Evolutionary conservation across 163 green algal genomes (phyloP), one percentile per base, ranked within the genome.

Genomic region (Scenedesmus sp.): DNA sequence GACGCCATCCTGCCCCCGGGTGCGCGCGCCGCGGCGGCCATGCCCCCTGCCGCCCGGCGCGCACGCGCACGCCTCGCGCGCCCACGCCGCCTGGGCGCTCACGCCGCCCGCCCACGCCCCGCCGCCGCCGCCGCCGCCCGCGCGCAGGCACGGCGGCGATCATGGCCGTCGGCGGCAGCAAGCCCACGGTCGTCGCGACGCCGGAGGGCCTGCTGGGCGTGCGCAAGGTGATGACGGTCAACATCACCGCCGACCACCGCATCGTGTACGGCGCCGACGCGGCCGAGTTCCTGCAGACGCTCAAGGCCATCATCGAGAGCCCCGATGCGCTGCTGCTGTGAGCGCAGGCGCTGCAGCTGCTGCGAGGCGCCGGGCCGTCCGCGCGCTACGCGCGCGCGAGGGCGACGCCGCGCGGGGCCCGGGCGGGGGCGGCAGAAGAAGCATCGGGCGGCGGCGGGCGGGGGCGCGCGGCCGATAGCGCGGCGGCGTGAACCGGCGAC

Each of bases 241-340:
- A 99, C 89, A 79, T 99, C 56, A 99, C 96, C 9, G 89, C 86
- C 22, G 96, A 99, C 88, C 96, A 99, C 92, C 89, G 96, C 67
- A 92, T 98, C 66, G 92, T 99, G 63, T 98, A 99, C 76, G 96
- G 96, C 56, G 94, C 94, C 3, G 89, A 98, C 60, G 94, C 95
- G 28, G 96, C 96, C 34, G 91, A 95, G 86, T 98, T 98, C 89
- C 87, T 98, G 75, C 87, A 96, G 85, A 97, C 92, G 6, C 87
- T 99, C n/a, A 95, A 96, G 83, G 57, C 75, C 1, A 87, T 98
- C 42, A 96, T 99, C 57, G 96, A 99, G 89, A 90, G 88, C 83
- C 96, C 96, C 17, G 92, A 97, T 5, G 82, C 93, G 75, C 93
- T 98, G 26, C 70, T 83, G 63, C 70, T 86, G 81, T 86, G 53